phyloP scores from a whole-genome alignment of 345 rosid species.

The Hibiscus trionum region DNA sequence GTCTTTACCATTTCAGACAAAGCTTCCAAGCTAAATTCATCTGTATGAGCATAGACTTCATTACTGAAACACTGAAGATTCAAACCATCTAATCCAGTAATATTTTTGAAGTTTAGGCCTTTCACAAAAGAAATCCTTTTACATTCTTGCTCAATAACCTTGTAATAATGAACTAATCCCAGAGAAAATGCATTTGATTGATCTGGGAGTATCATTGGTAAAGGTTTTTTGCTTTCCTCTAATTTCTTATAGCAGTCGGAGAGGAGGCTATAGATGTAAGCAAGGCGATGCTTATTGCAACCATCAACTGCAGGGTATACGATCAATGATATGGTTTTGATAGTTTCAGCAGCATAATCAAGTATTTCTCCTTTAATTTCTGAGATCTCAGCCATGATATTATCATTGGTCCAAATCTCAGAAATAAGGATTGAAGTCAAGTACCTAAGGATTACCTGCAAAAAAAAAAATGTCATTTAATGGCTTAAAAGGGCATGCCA shows the following conservation, averaged over 20 bases:
- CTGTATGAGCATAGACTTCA: constrained; percentile 56
- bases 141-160: constrained; percentile 66
- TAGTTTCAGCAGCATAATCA: constrained; percentile 51
- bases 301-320: constrained; percentile 86
- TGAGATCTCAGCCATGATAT: constrained; percentile 60
- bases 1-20: constrained; percentile 75
- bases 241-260: too few species aligned
- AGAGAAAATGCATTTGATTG: constrained; percentile 24
- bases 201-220: constrained; percentile 20
- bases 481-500: not conserved
- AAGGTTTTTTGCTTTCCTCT: constrained; percentile 23
- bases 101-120: constrained; percentile 63
- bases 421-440: constrained; percentile 63
- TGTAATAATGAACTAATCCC: constrained; percentile 42
- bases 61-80: constrained; percentile 47
- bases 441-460: constrained; percentile 60
- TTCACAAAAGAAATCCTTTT: constrained; percentile 62
- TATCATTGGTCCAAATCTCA: constrained; percentile 74
- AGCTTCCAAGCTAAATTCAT: constrained; percentile 60
- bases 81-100: constrained; percentile 29
- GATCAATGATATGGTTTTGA: constrained; percentile 41
- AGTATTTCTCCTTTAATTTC: constrained; percentile 58
- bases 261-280: constrained; percentile 50
- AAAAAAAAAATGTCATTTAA: constrained; percentile 1
- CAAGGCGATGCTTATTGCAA: constrained; percentile 69